These are phyloP conservation scores for Thuidium tamariscinum DNA, from an alignment of 225 moss, liverwort and hornwort genomes.

Conservation along the genomic window DNA sequence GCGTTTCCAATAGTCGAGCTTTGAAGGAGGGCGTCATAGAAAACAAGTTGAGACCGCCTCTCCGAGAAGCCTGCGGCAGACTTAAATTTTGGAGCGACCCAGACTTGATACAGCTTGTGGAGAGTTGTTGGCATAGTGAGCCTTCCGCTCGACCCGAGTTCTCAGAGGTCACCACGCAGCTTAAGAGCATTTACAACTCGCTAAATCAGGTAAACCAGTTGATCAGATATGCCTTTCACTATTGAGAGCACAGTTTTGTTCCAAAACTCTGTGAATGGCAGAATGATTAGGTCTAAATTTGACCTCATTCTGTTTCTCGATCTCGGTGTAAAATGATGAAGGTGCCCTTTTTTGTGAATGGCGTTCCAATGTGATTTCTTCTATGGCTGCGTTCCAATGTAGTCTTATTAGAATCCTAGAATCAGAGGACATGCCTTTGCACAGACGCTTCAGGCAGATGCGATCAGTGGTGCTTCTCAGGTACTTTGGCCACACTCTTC, in stretches of 20 bases:
- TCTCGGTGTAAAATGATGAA: background rate
- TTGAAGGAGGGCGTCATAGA: background rate
- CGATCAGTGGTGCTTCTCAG: background rate
- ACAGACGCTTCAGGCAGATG: rapidly evolving
- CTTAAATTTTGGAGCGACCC: background rate
- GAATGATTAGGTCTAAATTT: background rate
- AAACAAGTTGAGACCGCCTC: constrained; percentile 5
- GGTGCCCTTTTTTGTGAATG: background rate
- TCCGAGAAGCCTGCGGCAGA: background rate
- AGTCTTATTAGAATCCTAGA: background rate
- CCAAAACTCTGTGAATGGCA: background rate
- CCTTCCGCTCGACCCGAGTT: background rate
- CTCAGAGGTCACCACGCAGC: background rate
- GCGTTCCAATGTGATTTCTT: background rate
- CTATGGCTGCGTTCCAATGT: too few relatives aligned
- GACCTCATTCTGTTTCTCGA: background rate
- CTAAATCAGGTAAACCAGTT: background rate
- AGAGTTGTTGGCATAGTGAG: too few relatives aligned
- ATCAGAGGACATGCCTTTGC: background rate
- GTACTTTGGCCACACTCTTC: background rate
- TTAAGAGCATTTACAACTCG: background rate
- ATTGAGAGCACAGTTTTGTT: background rate
- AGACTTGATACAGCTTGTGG: background rate
- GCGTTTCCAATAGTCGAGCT: background rate
- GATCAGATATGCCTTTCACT: background rate